These are phyloP conservation scores for Cladosporium sp. DNA, from an alignment of 2,329 filamentous ascomycete species.

Conservation along the genomic window DNA sequence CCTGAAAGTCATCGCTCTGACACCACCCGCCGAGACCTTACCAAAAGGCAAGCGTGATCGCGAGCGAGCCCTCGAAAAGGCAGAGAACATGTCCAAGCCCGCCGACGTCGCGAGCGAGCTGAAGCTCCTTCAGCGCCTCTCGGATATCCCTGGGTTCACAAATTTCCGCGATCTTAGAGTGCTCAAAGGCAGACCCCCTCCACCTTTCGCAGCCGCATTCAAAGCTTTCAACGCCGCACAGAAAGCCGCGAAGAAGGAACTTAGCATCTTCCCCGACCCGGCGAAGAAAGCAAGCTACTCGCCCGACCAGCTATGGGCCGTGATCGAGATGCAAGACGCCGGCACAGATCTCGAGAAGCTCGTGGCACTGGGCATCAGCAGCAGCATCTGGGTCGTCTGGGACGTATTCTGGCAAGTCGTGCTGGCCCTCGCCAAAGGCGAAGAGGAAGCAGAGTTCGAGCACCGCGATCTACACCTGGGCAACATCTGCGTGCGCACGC, in stretches of 20 bases:
- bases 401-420: slow-evolving; percentile 64
- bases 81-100: slow-evolving; percentile 40
- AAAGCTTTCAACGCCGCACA: slow-evolving; percentile 38
- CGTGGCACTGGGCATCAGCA: slow-evolving; percentile 29
- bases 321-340: slow-evolving; percentile 61
- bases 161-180: slow-evolving; percentile 55
- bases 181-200: slow-evolving; percentile 50
- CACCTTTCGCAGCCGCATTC: slow-evolving; percentile 44
- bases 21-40: slow-evolving; percentile 34
- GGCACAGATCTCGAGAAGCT: slow-evolving; percentile 49
- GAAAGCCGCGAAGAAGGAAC: slow-evolving; percentile 33
- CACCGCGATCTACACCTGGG: slow-evolving; percentile 61
- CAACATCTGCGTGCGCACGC: slow-evolving; percentile 53
- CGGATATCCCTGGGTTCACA: slow-evolving; percentile 56
- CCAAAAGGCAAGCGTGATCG: slow-evolving; percentile 44
- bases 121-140: slow-evolving; percentile 51
- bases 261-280: slow-evolving; percentile 51
- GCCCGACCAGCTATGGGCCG: slow-evolving; percentile 54
- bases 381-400: slow-evolving; percentile 44
- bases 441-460: slow-evolving; percentile 56
- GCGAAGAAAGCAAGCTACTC: slow-evolving; percentile 47
- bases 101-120: slow-evolving; percentile 43
- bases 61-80: slow-evolving; percentile 38
- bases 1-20: slow-evolving; percentile 41
- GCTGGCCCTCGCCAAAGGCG: slow-evolving; percentile 54